These are phyloP conservation scores for Effrenium voratum DNA, from an alignment of 73 alveolate genomes.

Conservation along the genomic window DNA sequence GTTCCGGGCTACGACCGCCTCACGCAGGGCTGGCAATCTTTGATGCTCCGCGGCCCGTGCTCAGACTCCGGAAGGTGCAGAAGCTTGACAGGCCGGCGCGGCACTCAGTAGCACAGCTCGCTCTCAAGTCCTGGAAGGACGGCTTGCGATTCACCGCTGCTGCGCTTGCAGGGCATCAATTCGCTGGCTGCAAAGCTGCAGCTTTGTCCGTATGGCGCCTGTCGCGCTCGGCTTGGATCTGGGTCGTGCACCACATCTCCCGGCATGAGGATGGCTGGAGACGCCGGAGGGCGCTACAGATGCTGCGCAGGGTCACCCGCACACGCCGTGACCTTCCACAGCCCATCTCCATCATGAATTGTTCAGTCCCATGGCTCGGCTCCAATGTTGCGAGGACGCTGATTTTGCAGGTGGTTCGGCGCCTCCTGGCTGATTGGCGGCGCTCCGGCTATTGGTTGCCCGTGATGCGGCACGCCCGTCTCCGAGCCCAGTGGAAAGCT, in stretches of 20 bases:
- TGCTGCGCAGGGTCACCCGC: background rate
- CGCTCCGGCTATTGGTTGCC: background rate
- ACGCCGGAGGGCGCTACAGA: background rate
- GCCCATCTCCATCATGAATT: background rate
- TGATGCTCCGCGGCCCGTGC: background rate
- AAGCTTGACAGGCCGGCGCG: too few relatives aligned
- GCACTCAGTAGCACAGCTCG: background rate
- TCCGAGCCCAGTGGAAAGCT: background rate
- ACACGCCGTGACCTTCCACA: background rate
- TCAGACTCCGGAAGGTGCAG: too few relatives aligned
- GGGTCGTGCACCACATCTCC: background rate
- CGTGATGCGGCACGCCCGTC: background rate
- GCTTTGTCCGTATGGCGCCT: background rate
- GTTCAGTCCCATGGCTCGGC: background rate
- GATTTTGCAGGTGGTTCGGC: background rate
- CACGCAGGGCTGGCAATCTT: background rate
- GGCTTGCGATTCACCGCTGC: background rate
- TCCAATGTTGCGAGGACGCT: background rate
- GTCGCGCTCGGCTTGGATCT: background rate
- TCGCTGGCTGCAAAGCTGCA: background rate
- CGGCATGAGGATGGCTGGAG: background rate
- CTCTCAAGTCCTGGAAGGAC: background rate
- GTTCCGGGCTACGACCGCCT: background rate
- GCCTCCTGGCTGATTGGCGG: background rate
- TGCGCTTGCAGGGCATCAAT: background rate